These are phyloP conservation scores for Pichia manshurica DNA, from an alignment of 805 yeast species.

Conservation along the genomic window DNA sequence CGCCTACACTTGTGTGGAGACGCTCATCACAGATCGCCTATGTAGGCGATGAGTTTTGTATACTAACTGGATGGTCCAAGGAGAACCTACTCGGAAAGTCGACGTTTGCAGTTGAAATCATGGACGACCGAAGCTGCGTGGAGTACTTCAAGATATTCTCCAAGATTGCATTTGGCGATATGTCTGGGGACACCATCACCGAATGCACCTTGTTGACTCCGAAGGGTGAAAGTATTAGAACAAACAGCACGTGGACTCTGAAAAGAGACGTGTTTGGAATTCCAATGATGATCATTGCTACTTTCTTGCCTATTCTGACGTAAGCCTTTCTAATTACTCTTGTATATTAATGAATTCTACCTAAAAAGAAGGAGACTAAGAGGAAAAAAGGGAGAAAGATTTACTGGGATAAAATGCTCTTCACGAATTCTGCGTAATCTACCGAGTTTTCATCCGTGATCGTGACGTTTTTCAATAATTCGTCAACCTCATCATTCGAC, in stretches of 20 bases:
- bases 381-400: no score
- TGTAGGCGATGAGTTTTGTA: slow-evolving; percentile 89
- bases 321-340: slow-evolving; percentile 7
- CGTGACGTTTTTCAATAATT: slow-evolving; percentile 89
- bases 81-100: slow-evolving; percentile 60
- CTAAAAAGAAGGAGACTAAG: no score
- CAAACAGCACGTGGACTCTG: slow-evolving; percentile 87
- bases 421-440: slow-evolving; percentile 91
- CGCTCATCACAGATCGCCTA: slow-evolving; percentile 93
- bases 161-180: slow-evolving; percentile 85
- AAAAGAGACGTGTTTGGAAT: slow-evolving; percentile 94
- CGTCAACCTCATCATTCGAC: slow-evolving; percentile 88
- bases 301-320: slow-evolving; percentile 71
- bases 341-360: no score
- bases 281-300: slow-evolving; percentile 95
- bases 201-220: slow-evolving; percentile 72
- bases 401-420: slow-evolving; percentile 85
- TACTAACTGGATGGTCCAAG: slow-evolving; percentile 84
- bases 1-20: slow-evolving; percentile 94
- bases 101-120: slow-evolving; percentile 71
- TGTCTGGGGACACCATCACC: slow-evolving; percentile 82
- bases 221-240: slow-evolving; percentile 49
- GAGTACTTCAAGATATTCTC: slow-evolving; percentile 84
- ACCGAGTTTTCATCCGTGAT: slow-evolving; percentile 92
- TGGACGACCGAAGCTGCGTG: slow-evolving; percentile 82